phyloP scores from a whole-genome alignment of 1,139 yeast genomes.

The Yamadazyma spencermartinsiae region DNA sequence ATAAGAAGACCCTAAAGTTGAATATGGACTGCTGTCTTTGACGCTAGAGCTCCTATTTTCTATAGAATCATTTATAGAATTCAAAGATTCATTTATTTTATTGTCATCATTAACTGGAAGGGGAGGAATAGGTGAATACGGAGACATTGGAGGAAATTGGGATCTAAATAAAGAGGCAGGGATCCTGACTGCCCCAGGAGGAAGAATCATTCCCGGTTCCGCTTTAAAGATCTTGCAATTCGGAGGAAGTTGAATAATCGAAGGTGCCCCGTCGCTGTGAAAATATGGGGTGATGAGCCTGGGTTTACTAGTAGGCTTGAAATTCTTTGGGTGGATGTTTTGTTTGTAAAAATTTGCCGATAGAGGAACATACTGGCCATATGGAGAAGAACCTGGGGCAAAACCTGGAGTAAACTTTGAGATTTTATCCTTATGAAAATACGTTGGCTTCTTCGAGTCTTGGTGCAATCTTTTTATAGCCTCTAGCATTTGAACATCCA shows the following conservation, averaged over 20 bases:
- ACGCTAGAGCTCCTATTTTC: not conserved
- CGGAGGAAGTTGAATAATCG: slow-evolving; percentile 12
- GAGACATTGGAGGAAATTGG: not conserved
- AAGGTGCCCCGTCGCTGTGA: too few species aligned
- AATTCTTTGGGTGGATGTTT: not conserved
- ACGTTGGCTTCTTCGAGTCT: too few species aligned
- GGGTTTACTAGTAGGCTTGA: too few species aligned
- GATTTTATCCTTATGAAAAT: too few species aligned
- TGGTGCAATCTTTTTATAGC: too few species aligned
- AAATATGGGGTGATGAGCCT: too few species aligned
- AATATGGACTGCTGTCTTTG: slow-evolving; percentile 9
- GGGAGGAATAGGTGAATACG: slow-evolving; percentile 4
- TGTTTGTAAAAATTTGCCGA: not conserved
- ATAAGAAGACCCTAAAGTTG: slow-evolving; percentile 16
- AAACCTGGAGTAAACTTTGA: too few species aligned
- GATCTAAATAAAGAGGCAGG: slow-evolving; percentile 9
- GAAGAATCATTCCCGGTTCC: slow-evolving; percentile 26
- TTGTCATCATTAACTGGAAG: too few species aligned
- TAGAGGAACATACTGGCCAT: too few species aligned
- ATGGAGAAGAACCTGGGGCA: too few species aligned
- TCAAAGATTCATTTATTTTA: not conserved
- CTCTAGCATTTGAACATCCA: too few species aligned
- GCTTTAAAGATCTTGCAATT: slow-evolving; percentile 20
- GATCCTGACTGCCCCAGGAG: slow-evolving; percentile 23
- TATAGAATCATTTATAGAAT: not conserved